A percentile compares a stretch with the other conserved stretches of the same genome.
Conservation (phyloP, 139 green algal species). For the Closterium sp. region DNA sequence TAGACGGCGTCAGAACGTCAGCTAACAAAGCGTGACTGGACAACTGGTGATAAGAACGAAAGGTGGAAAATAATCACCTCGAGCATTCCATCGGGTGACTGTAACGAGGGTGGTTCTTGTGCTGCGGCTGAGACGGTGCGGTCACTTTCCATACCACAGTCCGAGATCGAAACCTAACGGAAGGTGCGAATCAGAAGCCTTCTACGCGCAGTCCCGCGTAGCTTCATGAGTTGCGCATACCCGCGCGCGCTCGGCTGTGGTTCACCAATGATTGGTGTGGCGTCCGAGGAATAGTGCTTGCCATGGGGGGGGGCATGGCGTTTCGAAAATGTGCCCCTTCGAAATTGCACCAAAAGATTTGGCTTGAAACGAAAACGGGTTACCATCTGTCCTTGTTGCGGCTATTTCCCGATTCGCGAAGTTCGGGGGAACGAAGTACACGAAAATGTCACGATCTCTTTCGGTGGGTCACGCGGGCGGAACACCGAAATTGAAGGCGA, state of each 20-base stretch:
- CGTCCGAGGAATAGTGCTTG: too few species aligned
- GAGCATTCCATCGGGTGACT: not conserved
- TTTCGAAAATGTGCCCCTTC: not conserved
- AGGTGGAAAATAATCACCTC: not conserved
- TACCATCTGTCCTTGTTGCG: too few species aligned
- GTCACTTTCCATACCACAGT: not conserved
- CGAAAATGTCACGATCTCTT: not conserved
- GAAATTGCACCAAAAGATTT: too few species aligned
- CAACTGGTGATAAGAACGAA: too few species aligned
- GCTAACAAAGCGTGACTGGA: too few species aligned
- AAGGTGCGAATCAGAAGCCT: not conserved
- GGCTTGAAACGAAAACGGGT: too few species aligned
- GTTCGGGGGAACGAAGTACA: not conserved
- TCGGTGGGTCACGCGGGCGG: too few species aligned
- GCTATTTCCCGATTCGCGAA: too few species aligned
- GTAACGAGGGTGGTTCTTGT: not conserved
- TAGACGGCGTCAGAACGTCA: too few species aligned
- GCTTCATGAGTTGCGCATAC: not conserved
- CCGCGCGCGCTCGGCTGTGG: not conserved
- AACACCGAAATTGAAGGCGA: not conserved
- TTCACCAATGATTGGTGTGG: not conserved
- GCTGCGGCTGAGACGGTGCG: not conserved
- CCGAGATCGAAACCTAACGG: not conserved
- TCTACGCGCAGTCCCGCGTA: not conserved
- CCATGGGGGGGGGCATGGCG: too few species aligned